Evolutionary conservation across 2,329 filamentous ascomycete genomes (phyloP), one percentile per base, ranked within the genome.

Genomic region (Diaporthe sp.): DNA sequence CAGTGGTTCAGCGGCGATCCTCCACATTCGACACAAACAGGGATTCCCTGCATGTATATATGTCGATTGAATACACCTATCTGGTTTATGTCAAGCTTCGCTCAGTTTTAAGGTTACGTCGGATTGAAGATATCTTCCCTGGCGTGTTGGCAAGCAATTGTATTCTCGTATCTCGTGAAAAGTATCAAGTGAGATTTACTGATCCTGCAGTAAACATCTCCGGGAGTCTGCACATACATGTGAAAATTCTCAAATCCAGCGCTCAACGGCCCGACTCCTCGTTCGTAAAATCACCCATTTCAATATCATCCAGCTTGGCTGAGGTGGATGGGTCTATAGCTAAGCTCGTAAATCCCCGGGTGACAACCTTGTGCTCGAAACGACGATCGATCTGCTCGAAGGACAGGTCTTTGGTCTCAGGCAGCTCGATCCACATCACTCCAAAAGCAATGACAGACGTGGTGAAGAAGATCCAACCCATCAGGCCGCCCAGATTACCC

Each of bases 381-480:
- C 58, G 57, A 19, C 47, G 38, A 33, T 68, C 58, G n/a, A 73
- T 73, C 19, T 52, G 40, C 52, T 57, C 71, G 30, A 66, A 73
- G 0, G 71, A 58, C 42, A 73, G 45, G 15, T 73, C 64, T 22
- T 73, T 70, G 25, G 52, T 69, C 9, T 74, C 72, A 15, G 72
- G 64, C 28, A 74, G n/a, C 47, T 74, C 72, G 35, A 60, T 28
- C 64, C 64, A 74, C 42, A 74, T 58, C 3, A 74, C 40, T 4
- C 45, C 72, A 25, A 74, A 50, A 45, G 61, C 30, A 38, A 70
- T 19, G 6, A 70, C 38, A 33, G 55, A 68, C 17, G 71, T 73
- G 2, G 50, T 64, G n/a, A 70, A 64, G 25, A 73, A 70, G 19
- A 73, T 50, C 60, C 60, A 73, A 17, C 71, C 71, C 30, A 54